Percentiles rank a stretch among this genome's conserved stretches.
These are phyloP conservation scores for Xylaria acuta DNA, from an alignment of 495 filamentous ascomycete genomes.

Conservation along the genomic window DNA sequence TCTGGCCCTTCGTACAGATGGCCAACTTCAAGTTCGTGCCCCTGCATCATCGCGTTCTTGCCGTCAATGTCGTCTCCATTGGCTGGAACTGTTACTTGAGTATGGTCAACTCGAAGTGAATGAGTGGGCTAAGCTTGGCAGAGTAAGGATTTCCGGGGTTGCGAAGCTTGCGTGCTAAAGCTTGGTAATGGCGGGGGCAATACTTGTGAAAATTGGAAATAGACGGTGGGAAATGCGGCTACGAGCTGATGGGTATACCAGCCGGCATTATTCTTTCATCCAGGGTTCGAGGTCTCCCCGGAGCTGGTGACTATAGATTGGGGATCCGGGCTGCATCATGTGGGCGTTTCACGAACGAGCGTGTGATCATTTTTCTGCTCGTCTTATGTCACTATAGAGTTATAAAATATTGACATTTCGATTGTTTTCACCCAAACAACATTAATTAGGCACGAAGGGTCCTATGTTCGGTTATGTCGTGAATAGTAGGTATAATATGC, in stretches of 20 bases:
- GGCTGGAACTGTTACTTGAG: slow-evolving; percentile 98
- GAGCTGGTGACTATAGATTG: slow-evolving; percentile 13
- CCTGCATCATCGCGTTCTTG: slow-evolving; percentile 80
- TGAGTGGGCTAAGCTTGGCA: background rate
- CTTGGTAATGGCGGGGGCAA: background rate
- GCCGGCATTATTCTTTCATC: background rate
- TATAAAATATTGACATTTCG: slow-evolving; percentile 4
- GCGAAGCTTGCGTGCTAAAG: background rate
- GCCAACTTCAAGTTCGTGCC: slow-evolving; percentile 93
- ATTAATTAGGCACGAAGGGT: background rate
- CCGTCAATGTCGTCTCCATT: slow-evolving; percentile 82
- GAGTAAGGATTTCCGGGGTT: background rate
- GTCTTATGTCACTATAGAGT: slow-evolving; percentile 18
- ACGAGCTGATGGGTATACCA: slow-evolving; percentile 3
- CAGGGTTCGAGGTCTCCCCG: background rate
- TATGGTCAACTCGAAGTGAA: slow-evolving; percentile 37
- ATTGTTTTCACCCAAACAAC: background rate
- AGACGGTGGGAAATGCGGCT: background rate
- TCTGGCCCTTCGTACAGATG: slow-evolving; percentile 92
- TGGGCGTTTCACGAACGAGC: slow-evolving; percentile 21
- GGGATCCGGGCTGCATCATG: slow-evolving; percentile 20
- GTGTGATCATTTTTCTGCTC: slow-evolving; percentile 20
- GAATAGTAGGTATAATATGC: slow-evolving; percentile 1
- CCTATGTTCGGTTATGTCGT: background rate
- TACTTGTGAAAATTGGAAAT: background rate